phyloP scores from a whole-genome alignment of 768 basidiomycete species.

The Psilocybe tampanensis region DNA sequence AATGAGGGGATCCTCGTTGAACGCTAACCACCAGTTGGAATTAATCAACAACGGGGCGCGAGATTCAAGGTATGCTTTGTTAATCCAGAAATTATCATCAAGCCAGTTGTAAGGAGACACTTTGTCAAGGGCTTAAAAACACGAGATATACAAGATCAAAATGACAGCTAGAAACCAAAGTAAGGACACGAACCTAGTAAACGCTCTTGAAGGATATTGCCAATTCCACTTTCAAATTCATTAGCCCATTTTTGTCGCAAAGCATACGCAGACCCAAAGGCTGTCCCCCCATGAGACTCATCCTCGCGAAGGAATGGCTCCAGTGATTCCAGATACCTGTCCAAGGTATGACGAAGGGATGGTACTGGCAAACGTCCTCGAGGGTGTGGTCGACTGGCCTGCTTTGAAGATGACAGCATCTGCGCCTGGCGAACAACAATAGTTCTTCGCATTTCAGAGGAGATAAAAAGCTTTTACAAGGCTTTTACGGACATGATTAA shows the following conservation, averaged over 20 bases:
- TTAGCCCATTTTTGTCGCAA: constrained; percentile 61
- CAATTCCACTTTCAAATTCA: constrained; percentile 74
- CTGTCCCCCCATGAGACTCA: constrained; percentile 55
- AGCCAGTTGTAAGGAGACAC: constrained; percentile 91
- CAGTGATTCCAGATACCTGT: constrained; percentile 77
- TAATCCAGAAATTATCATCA: constrained; percentile 90
- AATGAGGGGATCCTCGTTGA: constrained; percentile 70
- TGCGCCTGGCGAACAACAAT: constrained; percentile 18
- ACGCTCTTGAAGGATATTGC: constrained; percentile 68
- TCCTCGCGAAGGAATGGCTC: constrained; percentile 81
- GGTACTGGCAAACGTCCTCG: constrained; percentile 85
- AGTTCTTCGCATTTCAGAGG: constrained; percentile 25
- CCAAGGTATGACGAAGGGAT: constrained; percentile 70
- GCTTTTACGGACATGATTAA: constrained; percentile 1
- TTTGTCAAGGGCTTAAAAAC: constrained; percentile 68
- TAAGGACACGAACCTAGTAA: constrained; percentile 57
- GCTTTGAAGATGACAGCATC: constrained; percentile 20
- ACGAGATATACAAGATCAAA: constrained; percentile 16
- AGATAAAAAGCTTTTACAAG: not conserved
- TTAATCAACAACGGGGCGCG: constrained; percentile 83
- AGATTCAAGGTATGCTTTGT: constrained; percentile 88
- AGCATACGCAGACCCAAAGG: constrained; percentile 53
- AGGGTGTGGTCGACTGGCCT: constrained; percentile 23
- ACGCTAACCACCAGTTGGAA: constrained; percentile 96
- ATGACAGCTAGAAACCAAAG: constrained; percentile 1